Base-by-base conservation (phyloP, 805 yeast species). In the Brettanomyces anomalus region DNA sequence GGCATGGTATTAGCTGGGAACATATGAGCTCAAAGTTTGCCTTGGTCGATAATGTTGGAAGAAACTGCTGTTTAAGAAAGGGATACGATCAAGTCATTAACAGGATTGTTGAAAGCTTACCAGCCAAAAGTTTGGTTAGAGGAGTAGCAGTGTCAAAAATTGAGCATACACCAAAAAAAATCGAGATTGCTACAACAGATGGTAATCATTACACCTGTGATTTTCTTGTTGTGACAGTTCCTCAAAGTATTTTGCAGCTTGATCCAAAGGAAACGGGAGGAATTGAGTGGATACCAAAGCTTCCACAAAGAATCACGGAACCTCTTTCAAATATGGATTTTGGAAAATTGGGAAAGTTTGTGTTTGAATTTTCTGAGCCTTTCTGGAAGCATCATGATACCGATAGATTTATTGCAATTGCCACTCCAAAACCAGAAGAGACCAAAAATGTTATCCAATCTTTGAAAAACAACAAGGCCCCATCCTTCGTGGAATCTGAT, bases 1-100 rank as follows among this genome's bases (percentile, higher is more conserved):
- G 94, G 90, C 83, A 79, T 57, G 96, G 95, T 1, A 67, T 81
- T 26, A 70, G 81, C 20, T 78, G 87, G 79, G 73, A 72, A 17
- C 58, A 61, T 17, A 68, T 82, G 55, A 82, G 94, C 51, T 80
- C 82, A 3, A 81, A 80, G 50, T 81, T 74, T 54, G 71, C 87
- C 1, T 60, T 72, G n/a, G 73, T 81, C 58, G 85, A 77, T 45
- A 81, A 79, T 51, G 78, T 76, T 40, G 96, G 96, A 1, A 68
- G 96, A 51, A 81, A 88, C 55, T 79, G 88, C n/a, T 67, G 76
- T 47, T 81, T 81, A 39, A 56, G 70, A 40, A 70, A 74, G 49
- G 85, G 86, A 0, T 82, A 79, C 58, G 74, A 68, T 39, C 53
- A 57, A 11, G 62, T 86, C 1, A 60, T 81, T 17, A 64, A 75